Evolutionary conservation across 1,139 yeast genomes (phyloP), one percentile per base, ranked within the genome.

Genomic region (Torulaspora globosa): DNA sequence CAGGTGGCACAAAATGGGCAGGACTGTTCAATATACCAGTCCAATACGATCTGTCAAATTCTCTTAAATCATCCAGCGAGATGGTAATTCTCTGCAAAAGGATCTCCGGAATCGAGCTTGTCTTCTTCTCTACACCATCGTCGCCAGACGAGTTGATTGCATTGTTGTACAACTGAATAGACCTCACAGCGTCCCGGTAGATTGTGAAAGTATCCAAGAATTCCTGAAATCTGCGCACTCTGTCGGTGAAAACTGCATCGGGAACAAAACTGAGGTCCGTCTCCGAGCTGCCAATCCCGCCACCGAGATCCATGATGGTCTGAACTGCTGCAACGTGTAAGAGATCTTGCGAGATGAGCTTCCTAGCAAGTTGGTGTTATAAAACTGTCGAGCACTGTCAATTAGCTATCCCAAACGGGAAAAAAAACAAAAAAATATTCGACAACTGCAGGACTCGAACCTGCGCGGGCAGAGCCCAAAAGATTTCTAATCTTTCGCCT

Each of bases 201-300:
- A 80, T 79, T 5, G 84, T 75, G 39, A 69, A 70, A 41, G 75
- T 73, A 58, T 85, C 94, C 40, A 92, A 72, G 63, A 90, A 90
- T 60, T 92, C 97, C 55, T 86, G 90, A 69, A 92, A 92, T 56
- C 83, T 75, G 63, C 96, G 80, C 31, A 86, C 87, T 56, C 97
- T 80, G 65, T 90, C 97, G 50, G 84, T 79, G 58, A 80, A 80
- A 15, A 69, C 63, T 39, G 75, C 74, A 56, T 71, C 75, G 21
- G 69, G 65, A 3, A 70, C 62, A 32, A 52, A 48, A 18, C 43
- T 42, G 12, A 41, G 33, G 15, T 48, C 49, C 4, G 39, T 35
- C 3, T 48, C 48, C 36, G 34, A 32, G n/a, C 33, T 43, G n/a
- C 28, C 34, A 16, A 31, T 26, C 9, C 39, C 43, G 31, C 41